Conservation (phyloP, 352 stramenopile species). For the Pythium oligandrum region DNA sequence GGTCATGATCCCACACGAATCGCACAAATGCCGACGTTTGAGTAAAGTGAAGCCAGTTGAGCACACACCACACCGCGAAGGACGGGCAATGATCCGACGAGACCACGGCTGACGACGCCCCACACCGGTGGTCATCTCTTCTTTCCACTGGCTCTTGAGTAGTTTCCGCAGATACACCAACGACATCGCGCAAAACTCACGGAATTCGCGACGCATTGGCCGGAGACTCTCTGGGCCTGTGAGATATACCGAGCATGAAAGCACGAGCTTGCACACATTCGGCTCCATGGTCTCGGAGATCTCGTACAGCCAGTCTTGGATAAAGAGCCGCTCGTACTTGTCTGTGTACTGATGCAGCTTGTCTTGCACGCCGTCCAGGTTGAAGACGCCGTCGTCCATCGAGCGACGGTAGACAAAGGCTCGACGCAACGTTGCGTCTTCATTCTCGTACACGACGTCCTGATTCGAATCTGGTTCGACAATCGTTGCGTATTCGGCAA, state of each 20-base stretch:
- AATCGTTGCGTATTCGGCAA: constrained; percentile 50
- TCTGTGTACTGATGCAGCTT: constrained; percentile 40
- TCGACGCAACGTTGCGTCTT: constrained; percentile 24
- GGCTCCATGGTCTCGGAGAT: constrained; percentile 52
- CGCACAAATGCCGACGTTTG: constrained; percentile 53
- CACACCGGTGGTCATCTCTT: constrained; percentile 26
- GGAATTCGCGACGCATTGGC: constrained; percentile 42
- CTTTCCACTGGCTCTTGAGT: constrained; percentile 48
- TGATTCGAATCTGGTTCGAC: neutral
- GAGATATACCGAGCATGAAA: constrained; percentile 59
- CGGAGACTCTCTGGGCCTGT: constrained; percentile 17
- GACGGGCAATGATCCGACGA: constrained; percentile 12
- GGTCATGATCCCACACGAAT: constrained; percentile 39
- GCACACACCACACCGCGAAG: constrained; percentile 49
- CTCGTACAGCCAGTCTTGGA: constrained; percentile 71
- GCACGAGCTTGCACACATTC: constrained; percentile 58
- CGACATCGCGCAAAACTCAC: constrained; percentile 44
- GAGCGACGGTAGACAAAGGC: constrained; percentile 74
- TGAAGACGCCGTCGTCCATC: constrained; percentile 49
- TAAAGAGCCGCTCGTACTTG: constrained; percentile 39
- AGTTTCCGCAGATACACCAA: constrained; percentile 12
- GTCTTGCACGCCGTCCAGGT: constrained; percentile 34
- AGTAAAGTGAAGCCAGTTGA: constrained; percentile 56
- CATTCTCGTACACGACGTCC: constrained; percentile 8
- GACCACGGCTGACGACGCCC: constrained; percentile 4